These are phyloP conservation scores for Lentinula sp. DNA, from an alignment of 768 basidiomycete species.

Conservation along the genomic window DNA sequence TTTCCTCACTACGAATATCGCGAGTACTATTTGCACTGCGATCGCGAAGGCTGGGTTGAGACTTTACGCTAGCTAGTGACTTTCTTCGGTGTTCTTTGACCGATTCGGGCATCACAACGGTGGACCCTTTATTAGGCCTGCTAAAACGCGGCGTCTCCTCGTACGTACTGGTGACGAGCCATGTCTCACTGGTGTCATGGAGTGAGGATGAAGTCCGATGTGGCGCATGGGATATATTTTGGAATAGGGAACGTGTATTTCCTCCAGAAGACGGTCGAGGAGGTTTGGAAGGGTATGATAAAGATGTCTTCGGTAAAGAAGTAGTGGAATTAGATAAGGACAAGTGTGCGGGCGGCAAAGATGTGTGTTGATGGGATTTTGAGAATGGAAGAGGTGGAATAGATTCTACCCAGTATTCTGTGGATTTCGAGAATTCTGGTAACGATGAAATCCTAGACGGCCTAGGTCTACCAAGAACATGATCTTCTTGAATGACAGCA, in stretches of 20 bases:
- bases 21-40: not conserved
- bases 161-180: not conserved
- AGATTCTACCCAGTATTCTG: not conserved
- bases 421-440: not conserved
- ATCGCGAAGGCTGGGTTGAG: not conserved
- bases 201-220: not conserved
- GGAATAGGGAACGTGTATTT: not conserved
- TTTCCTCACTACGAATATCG: not conserved
- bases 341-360: not conserved
- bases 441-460: constrained; percentile 1
- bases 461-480: not conserved
- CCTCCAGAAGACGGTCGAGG: not conserved
- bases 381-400: not conserved
- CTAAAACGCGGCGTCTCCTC: constrained; percentile 1
- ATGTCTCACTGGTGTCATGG: not conserved
- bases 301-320: not conserved
- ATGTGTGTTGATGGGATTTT: not conserved
- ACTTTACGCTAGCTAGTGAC: not conserved
- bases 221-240: not conserved
- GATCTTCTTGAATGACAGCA: not conserved
- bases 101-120: constrained; percentile 1
- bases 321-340: not conserved
- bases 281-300: not conserved
- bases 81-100: not conserved
- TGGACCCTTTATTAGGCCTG: not conserved